Evolutionary conservation across 2,329 filamentous ascomycete genomes (phyloP).

Genomic region (Chaetomium olivaceum): DNA sequence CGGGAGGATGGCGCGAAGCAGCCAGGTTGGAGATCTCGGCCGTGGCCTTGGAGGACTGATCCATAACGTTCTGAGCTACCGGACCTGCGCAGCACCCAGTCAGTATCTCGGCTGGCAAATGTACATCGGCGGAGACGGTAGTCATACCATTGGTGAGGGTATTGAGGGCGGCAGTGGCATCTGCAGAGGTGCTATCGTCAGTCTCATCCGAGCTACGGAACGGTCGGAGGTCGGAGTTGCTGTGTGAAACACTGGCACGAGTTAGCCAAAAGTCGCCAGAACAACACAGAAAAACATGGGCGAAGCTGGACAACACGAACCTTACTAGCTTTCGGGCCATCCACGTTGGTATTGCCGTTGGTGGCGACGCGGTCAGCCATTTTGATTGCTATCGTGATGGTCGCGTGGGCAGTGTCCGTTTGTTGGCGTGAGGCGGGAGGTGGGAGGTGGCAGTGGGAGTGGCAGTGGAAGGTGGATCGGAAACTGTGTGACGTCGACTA

Average conservation of each 20-base stretch:
- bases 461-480: neutral
- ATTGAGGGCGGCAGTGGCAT: constrained; percentile 52
- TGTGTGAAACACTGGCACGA: constrained; percentile 39
- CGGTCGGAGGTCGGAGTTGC: constrained; percentile 7
- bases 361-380: constrained; percentile 48
- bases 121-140: neutral
- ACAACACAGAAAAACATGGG: neutral
- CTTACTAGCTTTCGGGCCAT: constrained; percentile 56
- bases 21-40: constrained; percentile 60
- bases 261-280: constrained; percentile 36
- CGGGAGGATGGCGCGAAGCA: constrained; percentile 56
- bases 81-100: constrained; percentile 47
- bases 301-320: constrained; percentile 32
- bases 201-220: constrained; percentile 32
- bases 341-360: constrained; percentile 50
- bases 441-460: no score
- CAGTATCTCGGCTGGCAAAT: constrained; percentile 19
- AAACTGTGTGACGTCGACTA: constrained; percentile 20
- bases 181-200: constrained; percentile 41
- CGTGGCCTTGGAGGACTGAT: constrained; percentile 56
- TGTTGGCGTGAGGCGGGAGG: neutral
- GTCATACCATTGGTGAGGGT: constrained; percentile 49
- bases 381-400: constrained; percentile 28
- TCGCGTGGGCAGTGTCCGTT: constrained; percentile 16
- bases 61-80: constrained; percentile 59